Conservation (phyloP, 2,329 filamentous ascomycete species). For the Diplodia intermedia region DNA sequence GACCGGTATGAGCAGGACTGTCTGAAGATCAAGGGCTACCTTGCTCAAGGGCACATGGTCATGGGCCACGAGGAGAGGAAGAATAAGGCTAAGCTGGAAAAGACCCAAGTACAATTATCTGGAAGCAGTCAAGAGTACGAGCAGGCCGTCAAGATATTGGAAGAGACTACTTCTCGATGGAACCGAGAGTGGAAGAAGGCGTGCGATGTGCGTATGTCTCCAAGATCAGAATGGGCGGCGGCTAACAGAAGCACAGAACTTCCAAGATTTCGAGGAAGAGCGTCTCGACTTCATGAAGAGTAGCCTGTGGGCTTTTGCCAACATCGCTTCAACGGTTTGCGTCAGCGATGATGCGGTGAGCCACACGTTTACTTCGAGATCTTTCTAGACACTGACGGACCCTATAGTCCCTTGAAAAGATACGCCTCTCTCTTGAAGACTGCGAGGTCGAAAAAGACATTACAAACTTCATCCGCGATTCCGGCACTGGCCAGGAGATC, state of each 20-base stretch:
- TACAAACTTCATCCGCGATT: conserved; percentile 81
- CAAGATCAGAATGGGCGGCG: conserved; percentile 26
- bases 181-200: conserved; percentile 98
- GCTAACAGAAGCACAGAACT: conserved; percentile 68
- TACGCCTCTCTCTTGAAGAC: conserved; percentile 88
- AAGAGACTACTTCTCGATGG: conserved; percentile 95
- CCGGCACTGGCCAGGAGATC: conserved; percentile 94
- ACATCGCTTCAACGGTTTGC: conserved; percentile 95
- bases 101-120: conserved; percentile 95
- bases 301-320: conserved; percentile 97
- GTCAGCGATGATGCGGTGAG: conserved; percentile 86
- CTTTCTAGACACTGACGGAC: conserved; percentile 27
- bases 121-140: conserved; percentile 94
- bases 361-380: neutral
- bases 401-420: conserved; percentile 85
- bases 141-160: conserved; percentile 85
- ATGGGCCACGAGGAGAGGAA: conserved; percentile 99
- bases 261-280: conserved; percentile 98
- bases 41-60: conserved; percentile 99
- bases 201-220: conserved; percentile 66
- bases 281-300: conserved; percentile 96
- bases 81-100: conserved; percentile 98
- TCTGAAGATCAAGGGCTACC: conserved; percentile 96
- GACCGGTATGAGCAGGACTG: conserved; percentile 98
- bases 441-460: conserved; percentile 99